These are phyloP conservation scores for Begonia fuchsioides DNA, from an alignment of 306 rosid genomes.

Conservation along the genomic window DNA sequence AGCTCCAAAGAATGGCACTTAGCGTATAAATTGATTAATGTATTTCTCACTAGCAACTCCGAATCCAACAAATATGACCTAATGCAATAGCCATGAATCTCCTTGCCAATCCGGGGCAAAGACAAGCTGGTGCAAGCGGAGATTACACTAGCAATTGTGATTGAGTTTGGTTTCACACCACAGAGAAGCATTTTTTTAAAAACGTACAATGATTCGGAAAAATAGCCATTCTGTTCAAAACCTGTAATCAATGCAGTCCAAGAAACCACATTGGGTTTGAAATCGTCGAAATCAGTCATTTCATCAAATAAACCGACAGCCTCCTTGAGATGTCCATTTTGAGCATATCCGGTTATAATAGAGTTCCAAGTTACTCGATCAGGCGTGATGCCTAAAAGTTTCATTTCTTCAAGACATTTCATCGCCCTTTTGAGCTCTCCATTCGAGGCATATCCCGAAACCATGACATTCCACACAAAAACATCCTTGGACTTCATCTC, in stretches of 20 bases:
- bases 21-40: neutral
- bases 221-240: too few species aligned
- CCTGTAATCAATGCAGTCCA: too few species aligned
- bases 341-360: slow-evolving; percentile 5
- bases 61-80: slow-evolving; percentile 2
- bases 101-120: slow-evolving; percentile 6
- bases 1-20: too few species aligned
- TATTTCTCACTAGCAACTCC: slow-evolving; percentile 7
- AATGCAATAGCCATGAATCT: slow-evolving; percentile 12
- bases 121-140: slow-evolving; percentile 3
- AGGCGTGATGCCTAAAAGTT: too few species aligned
- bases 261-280: too few species aligned
- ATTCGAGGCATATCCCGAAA: slow-evolving; percentile 10
- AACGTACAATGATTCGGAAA: too few species aligned
- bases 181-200: too few species aligned
- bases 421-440: slow-evolving; percentile 9
- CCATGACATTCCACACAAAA: slow-evolving; percentile 11
- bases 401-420: neutral
- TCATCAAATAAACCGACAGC: slow-evolving; percentile 1
- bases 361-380: too few species aligned
- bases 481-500: slow-evolving; percentile 9
- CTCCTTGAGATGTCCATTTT: slow-evolving; percentile 1
- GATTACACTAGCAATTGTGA: too few species aligned
- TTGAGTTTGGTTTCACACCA: too few species aligned
- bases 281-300: too few species aligned